phyloP scores from a whole-genome alignment of 2,329 filamentous ascomycete species.

The Penicillium sp. region DNA sequence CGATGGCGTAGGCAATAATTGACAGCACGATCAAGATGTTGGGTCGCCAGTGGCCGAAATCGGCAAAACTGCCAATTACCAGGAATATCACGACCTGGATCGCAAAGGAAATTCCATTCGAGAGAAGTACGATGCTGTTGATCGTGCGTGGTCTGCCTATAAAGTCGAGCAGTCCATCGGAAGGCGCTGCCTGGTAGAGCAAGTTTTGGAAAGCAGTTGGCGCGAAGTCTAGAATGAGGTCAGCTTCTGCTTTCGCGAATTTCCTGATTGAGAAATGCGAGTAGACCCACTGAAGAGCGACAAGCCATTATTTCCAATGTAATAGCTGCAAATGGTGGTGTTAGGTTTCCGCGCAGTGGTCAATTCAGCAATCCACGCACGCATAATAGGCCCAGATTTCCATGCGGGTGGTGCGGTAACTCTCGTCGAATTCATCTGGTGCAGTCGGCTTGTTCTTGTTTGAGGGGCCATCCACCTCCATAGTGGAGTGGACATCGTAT shows the following conservation, averaged over 20 bases:
- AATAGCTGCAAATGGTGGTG: slow-evolving; percentile 42
- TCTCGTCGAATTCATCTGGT: slow-evolving; percentile 49
- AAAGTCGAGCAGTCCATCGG: slow-evolving; percentile 47
- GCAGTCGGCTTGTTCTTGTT: slow-evolving; percentile 37
- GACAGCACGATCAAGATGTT: slow-evolving; percentile 56
- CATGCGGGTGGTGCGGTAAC: slow-evolving; percentile 43
- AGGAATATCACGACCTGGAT: slow-evolving; percentile 51
- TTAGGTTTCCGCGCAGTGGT: slow-evolving; percentile 14
- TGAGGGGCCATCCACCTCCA: slow-evolving; percentile 10
- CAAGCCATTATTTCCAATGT: slow-evolving; percentile 58
- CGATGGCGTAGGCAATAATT: slow-evolving; percentile 53
- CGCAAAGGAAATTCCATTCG: slow-evolving; percentile 60
- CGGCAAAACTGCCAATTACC: slow-evolving; percentile 43
- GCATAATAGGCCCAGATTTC: slow-evolving; percentile 53
- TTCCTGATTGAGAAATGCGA: neutral
- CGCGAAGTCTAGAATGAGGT: slow-evolving; percentile 43
- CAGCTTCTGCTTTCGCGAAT: neutral
- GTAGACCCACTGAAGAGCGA: slow-evolving; percentile 47
- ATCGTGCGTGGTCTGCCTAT: slow-evolving; percentile 51
- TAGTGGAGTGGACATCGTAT: slow-evolving; percentile 8
- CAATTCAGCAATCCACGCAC: slow-evolving; percentile 24
- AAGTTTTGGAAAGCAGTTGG: slow-evolving; percentile 59
- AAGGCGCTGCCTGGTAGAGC: slow-evolving; percentile 52
- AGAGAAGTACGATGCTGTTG: slow-evolving; percentile 56
- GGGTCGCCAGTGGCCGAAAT: slow-evolving; percentile 58